Percentiles rank a stretch among this genome's conserved stretches.
Conservation (phyloP, 371 early-diverging fungal genomes). For the Syncephalastrum sp. region DNA sequence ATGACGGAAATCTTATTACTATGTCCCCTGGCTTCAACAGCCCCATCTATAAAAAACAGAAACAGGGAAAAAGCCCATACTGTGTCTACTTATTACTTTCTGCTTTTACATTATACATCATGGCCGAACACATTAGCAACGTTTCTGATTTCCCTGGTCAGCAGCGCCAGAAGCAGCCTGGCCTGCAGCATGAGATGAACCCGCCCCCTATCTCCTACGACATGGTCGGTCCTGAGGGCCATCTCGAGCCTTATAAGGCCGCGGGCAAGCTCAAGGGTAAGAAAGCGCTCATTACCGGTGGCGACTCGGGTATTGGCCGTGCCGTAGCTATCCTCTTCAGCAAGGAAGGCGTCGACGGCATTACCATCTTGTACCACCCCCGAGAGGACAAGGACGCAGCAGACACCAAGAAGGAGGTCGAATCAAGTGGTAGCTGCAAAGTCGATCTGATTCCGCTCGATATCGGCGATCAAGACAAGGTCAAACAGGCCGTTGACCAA, state of each 20-base stretch:
- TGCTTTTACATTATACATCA: no score
- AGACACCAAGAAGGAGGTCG: constrained; percentile 14
- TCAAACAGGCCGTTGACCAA: constrained; percentile 17
- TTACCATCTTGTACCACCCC: constrained; percentile 19
- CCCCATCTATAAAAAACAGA: no score
- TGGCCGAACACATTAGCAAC: neutral
- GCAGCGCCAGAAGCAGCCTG: constrained; percentile 13
- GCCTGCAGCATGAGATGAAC: constrained; percentile 24
- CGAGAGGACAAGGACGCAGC: constrained; percentile 20
- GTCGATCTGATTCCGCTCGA: neutral
- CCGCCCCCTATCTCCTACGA: constrained; percentile 16
- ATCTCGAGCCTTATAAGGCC: constrained; percentile 20
- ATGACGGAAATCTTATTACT: no score
- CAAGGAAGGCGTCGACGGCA: constrained; percentile 26
- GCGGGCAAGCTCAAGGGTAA: constrained; percentile 26
- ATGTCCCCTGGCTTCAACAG: no score
- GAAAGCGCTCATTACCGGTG: constrained; percentile 17
- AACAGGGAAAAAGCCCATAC: no score
- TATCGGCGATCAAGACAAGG: constrained; percentile 6
- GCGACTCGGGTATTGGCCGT: constrained; percentile 26
- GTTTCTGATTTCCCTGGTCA: neutral
- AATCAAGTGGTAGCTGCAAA: constrained; percentile 4
- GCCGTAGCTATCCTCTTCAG: constrained; percentile 20
- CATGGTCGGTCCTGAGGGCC: constrained; percentile 8
- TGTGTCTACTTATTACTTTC: no score